phyloP scores from a whole-genome alignment of 192 early-diverging fungal species.

The Cetraspora pellucida region DNA sequence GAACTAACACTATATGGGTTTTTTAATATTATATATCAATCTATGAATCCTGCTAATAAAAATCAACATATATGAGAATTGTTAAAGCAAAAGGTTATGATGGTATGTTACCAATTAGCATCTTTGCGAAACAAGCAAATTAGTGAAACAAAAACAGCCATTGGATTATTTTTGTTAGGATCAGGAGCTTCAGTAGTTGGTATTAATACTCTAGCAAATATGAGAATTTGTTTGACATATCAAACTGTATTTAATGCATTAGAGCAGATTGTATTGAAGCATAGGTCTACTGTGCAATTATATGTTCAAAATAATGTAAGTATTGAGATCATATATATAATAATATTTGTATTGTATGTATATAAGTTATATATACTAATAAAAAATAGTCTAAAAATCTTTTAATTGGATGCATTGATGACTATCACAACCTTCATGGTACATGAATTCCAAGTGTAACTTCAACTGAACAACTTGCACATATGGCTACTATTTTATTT shows the following conservation, averaged over 20 bases:
- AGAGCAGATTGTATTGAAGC: neutral
- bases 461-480: neutral
- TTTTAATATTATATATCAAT: slow-evolving; percentile 10
- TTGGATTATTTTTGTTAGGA: neutral
- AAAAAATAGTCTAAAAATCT: neutral
- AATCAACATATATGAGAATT: neutral
- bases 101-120: neutral
- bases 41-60: slow-evolving; percentile 1
- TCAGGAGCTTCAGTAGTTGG: neutral
- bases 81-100: slow-evolving; percentile 3
- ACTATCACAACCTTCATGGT: neutral
- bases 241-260: neutral
- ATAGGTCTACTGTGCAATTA: too few relatives aligned
- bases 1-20: neutral
- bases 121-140: neutral
- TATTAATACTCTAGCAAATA: slow-evolving; percentile 7
- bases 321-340: too few relatives aligned
- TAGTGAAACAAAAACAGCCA: neutral
- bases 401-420: neutral
- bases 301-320: too few relatives aligned
- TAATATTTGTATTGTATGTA: too few relatives aligned
- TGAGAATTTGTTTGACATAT: neutral
- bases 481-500: neutral
- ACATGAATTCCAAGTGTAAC: neutral
- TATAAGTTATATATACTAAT: too few relatives aligned